A percentile compares a stretch with the other conserved stretches of the same genome.
These are phyloP conservation scores for Colletotrichum higginsianum DNA, from an alignment of 2,329 filamentous ascomycete species.

Conservation along the genomic window DNA sequence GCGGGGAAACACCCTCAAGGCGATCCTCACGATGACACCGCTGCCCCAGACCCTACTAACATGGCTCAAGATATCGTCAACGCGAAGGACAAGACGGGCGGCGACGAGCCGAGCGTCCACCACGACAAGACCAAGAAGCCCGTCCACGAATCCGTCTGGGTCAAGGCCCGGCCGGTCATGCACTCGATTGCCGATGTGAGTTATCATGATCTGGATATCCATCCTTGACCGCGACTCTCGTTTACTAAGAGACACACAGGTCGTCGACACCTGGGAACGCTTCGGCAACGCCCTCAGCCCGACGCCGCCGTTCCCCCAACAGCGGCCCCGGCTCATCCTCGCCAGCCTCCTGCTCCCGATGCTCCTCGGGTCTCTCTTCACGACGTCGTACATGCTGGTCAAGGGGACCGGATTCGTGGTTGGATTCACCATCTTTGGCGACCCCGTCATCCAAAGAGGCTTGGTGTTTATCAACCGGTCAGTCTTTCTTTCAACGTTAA, in stretches of 20 bases:
- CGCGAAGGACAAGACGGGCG: constrained; percentile 60
- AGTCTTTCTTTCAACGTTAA: constrained; percentile 43
- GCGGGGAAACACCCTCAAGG: constrained; percentile 82
- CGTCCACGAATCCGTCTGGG: constrained; percentile 83
- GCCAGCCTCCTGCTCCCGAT: constrained; percentile 67
- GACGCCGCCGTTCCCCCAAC: constrained; percentile 72
- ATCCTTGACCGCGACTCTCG: neutral
- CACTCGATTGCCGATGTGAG: constrained; percentile 62
- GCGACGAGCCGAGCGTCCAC: constrained; percentile 62
- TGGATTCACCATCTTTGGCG: constrained; percentile 86
- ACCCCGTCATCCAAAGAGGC: constrained; percentile 77
- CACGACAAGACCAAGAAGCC: constrained; percentile 86
- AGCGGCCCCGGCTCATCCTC: constrained; percentile 68
- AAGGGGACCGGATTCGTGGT: constrained; percentile 77
- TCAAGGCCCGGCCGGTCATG: constrained; percentile 82
- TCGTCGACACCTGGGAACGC: constrained; percentile 66
- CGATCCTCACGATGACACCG: constrained; percentile 68
- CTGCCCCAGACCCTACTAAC: constrained; percentile 66
- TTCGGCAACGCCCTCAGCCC: constrained; percentile 73
- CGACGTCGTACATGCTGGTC: constrained; percentile 71
- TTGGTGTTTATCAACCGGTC: constrained; percentile 72
- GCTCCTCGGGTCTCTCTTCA: constrained; percentile 66
- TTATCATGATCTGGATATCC: rapidly evolving
- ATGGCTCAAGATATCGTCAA: constrained; percentile 56
- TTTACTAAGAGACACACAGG: neutral